Conservation (phyloP, 2,329 filamentous ascomycete species). For the Fusarium floridanum region DNA sequence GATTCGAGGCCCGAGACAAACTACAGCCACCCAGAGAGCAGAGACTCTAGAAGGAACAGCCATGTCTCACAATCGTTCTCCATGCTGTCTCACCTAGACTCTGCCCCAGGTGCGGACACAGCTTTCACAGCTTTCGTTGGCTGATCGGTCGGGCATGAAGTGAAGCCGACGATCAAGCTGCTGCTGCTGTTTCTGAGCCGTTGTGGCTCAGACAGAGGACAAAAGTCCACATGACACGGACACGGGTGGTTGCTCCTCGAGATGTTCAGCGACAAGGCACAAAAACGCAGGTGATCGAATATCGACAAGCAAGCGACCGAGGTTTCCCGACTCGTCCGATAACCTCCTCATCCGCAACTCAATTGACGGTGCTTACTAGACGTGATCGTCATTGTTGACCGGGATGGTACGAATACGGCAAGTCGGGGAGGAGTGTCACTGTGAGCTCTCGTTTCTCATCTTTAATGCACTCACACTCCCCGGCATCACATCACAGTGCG, state of each 20-base stretch:
- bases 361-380: conserved; percentile 22
- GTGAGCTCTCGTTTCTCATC: conserved; percentile 38
- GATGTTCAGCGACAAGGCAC: conserved; percentile 20
- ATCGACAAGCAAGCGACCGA: conserved; percentile 26
- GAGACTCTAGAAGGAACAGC: conserved; percentile 27
- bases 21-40: conserved; percentile 12
- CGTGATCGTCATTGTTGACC: conserved; percentile 28
- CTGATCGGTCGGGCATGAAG: conserved; percentile 15
- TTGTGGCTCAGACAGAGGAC: conserved; percentile 21
- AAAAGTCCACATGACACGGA: conserved; percentile 34
- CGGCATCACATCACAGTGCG: conserved; percentile 42
- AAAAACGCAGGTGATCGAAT: conserved; percentile 29
- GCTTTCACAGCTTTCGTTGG: conserved; percentile 16
- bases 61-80: conserved; percentile 34
- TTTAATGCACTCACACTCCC: conserved; percentile 33
- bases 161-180: conserved; percentile 18
- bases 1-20: conserved; percentile 29
- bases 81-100: conserved; percentile 32
- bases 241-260: conserved; percentile 34
- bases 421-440: conserved; percentile 36
- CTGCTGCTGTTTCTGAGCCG: not conserved
- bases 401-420: conserved; percentile 37
- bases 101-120: conserved; percentile 2
- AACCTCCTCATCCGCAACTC: conserved; percentile 13
- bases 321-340: conserved; percentile 24